Percentiles rank a stretch among this genome's conserved stretches.
phyloP scores from a whole-genome alignment of 768 basidiomycete species.

The Xerocomellus amylosporus region DNA sequence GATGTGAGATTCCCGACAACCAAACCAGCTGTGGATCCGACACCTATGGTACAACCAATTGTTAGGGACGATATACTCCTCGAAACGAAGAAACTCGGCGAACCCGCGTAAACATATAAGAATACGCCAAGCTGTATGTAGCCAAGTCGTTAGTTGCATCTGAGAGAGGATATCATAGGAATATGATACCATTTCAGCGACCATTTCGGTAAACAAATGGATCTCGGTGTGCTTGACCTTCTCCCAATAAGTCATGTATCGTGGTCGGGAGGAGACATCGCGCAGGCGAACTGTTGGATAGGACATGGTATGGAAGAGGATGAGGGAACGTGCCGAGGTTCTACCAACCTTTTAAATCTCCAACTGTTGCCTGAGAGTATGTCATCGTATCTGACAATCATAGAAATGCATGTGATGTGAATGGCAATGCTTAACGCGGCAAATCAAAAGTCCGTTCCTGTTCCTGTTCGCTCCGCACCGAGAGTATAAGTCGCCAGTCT shows the following conservation, averaged over 20 bases:
- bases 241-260: constrained; percentile 50
- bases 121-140: constrained; percentile 53
- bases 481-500: background rate
- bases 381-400: background rate
- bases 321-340: background rate
- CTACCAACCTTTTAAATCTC: constrained; percentile 9
- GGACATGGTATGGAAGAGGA: constrained; percentile 17
- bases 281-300: constrained; percentile 36
- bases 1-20: constrained; percentile 46
- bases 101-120: constrained; percentile 56
- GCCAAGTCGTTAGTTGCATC: constrained; percentile 1
- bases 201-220: constrained; percentile 56
- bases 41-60: constrained; percentile 33
- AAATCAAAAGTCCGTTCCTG: constrained; percentile 2
- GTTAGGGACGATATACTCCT: background rate
- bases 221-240: constrained; percentile 41
- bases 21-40: constrained; percentile 53
- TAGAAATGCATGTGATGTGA: background rate
- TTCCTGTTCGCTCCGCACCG: background rate
- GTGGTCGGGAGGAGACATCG: constrained; percentile 40
- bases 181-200: constrained; percentile 55
- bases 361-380: background rate
- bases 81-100: constrained; percentile 5
- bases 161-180: background rate
- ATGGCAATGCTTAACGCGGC: background rate